Percentiles rank a stretch among this genome's conserved stretches.
These are phyloP conservation scores for Wickerhamia fluorescens DNA, from an alignment of 805 yeast species.

Conservation along the genomic window DNA sequence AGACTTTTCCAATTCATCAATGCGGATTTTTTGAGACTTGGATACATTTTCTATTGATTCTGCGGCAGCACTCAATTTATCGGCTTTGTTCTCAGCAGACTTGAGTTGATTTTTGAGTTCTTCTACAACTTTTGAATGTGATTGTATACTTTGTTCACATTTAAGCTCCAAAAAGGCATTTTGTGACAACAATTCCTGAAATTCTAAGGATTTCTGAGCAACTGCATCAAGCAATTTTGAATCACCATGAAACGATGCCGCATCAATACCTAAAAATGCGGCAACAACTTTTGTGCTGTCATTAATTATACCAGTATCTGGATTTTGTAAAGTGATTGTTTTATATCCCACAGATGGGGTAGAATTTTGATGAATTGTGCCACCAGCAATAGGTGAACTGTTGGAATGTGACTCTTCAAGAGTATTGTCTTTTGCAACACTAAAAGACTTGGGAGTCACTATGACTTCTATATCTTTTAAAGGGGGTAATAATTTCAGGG, in stretches of 20 bases:
- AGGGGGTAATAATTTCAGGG: constrained; percentile 35
- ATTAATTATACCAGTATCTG: constrained; percentile 3
- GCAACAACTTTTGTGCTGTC: constrained; percentile 15
- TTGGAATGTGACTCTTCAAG: constrained; percentile 9
- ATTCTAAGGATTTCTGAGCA: constrained; percentile 19
- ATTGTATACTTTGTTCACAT: constrained; percentile 25
- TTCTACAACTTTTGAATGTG: constrained; percentile 13
- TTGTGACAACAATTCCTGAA: constrained; percentile 23
- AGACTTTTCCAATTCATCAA: constrained; percentile 6
- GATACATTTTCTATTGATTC: constrained; percentile 1
- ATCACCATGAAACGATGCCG: constrained; percentile 5
- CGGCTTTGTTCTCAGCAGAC: constrained; percentile 7
- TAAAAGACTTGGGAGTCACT: constrained; percentile 34
- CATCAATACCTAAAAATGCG: constrained; percentile 21
- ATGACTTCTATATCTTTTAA: constrained; percentile 36
- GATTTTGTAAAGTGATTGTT: too few species aligned
- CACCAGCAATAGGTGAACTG: constrained; percentile 12
- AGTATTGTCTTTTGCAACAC: constrained; percentile 30
- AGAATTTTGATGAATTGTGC: background rate
- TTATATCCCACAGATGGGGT: constrained; percentile 1
- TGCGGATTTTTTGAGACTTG: constrained; percentile 1
- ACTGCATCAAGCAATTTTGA: constrained; percentile 13
- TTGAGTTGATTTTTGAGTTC: constrained; percentile 16
- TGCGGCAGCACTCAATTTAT: constrained; percentile 1
- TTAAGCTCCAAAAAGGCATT: constrained; percentile 26